These are phyloP conservation scores for Cinchona pubescens DNA, from an alignment of 257 asterid species.

Conservation along the genomic window DNA sequence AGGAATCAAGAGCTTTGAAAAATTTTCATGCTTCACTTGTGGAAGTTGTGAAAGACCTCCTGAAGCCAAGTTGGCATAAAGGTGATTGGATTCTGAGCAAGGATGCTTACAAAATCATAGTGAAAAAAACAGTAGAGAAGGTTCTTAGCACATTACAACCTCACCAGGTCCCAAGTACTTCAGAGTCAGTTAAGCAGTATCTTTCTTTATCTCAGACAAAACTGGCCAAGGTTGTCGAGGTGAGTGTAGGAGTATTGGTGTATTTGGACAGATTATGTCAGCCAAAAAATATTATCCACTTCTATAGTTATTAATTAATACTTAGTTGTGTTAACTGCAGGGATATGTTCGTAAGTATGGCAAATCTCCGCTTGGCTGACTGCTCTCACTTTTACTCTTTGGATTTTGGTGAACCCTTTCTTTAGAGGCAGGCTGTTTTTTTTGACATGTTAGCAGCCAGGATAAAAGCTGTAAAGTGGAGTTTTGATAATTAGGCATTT, in stretches of 20 bases:
- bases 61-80: slow-evolving; percentile 74
- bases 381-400: slow-evolving; percentile 10
- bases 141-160: slow-evolving; percentile 59
- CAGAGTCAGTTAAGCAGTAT: slow-evolving; percentile 54
- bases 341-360: slow-evolving; percentile 69
- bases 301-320: slow-evolving; percentile 21
- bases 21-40: slow-evolving; percentile 62
- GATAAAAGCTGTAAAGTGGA: neutral
- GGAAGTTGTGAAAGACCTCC: slow-evolving; percentile 69
- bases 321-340: slow-evolving; percentile 57
- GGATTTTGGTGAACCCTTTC: slow-evolving; percentile 15
- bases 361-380: slow-evolving; percentile 41
- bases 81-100: slow-evolving; percentile 76
- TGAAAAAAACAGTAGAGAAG: slow-evolving; percentile 69
- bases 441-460: neutral
- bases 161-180: slow-evolving; percentile 62
- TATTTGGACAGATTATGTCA: slow-evolving; percentile 9
- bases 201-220: slow-evolving; percentile 55
- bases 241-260: slow-evolving; percentile 38
- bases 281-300: slow-evolving; percentile 4
- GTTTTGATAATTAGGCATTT: neutral
- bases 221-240: slow-evolving; percentile 79
- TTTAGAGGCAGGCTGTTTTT: slow-evolving; percentile 12
- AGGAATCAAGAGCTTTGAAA: slow-evolving; percentile 48
- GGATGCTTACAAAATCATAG: slow-evolving; percentile 76